Percentiles rank a stretch among this genome's conserved stretches.
These are phyloP conservation scores for Ustilago sp. DNA, from an alignment of 1,284 basidiomycete genomes.

Conservation along the genomic window DNA sequence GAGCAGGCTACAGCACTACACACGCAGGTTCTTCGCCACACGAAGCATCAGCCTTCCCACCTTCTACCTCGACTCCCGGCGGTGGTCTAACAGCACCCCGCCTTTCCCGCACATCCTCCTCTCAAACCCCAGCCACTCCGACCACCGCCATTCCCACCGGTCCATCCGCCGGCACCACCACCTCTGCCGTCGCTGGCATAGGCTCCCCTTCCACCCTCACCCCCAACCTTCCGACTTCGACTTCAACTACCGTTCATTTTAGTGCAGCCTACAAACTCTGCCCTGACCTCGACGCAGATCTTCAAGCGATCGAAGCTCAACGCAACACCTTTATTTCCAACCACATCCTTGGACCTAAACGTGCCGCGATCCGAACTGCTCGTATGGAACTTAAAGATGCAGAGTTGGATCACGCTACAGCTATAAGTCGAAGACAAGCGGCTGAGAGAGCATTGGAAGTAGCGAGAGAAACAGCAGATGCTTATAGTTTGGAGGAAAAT, in stretches of 20 bases:
- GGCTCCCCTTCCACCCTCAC: conserved; percentile 18
- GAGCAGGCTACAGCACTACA: conserved; percentile 3
- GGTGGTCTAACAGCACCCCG: conserved; percentile 19
- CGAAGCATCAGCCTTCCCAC: conserved; percentile 34
- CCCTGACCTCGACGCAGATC: conserved; percentile 39
- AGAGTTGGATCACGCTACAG: conserved; percentile 18
- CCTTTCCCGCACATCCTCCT: conserved; percentile 38
- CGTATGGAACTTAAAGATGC: conserved; percentile 16
- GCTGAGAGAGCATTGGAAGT: conserved; percentile 29
- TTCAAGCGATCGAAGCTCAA: conserved; percentile 20
- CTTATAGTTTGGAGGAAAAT: conserved; percentile 46
- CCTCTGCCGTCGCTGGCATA: not conserved
- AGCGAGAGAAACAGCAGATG: conserved; percentile 38
- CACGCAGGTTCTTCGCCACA: conserved; percentile 33
- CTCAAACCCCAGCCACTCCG: conserved; percentile 22
- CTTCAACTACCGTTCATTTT: conserved; percentile 12
- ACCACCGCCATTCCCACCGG: conserved; percentile 18
- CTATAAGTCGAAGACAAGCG: not conserved
- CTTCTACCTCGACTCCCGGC: conserved; percentile 18
- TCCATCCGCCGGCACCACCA: conserved; percentile 9
- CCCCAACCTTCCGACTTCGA: not conserved
- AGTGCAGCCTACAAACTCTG: conserved; percentile 21
- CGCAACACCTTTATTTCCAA: conserved; percentile 21
- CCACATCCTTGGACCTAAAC: conserved; percentile 17
- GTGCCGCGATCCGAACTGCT: not conserved